Evolutionary conservation across 306 rosid species (phyloP).

Genomic region (Castanea mollissima): DNA sequence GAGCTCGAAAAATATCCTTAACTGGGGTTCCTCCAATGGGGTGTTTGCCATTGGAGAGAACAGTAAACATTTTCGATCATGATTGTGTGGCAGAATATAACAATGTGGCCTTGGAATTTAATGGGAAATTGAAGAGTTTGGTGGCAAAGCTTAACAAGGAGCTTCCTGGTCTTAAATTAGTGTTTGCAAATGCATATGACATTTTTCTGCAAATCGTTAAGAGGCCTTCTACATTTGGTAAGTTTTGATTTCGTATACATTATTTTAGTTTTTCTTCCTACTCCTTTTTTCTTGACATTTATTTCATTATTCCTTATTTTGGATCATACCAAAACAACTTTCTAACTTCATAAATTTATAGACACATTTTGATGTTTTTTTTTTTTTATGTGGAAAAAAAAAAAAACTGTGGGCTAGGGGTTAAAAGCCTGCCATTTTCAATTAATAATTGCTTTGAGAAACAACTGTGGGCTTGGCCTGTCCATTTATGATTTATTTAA

Average conservation of each 20-base stretch:
- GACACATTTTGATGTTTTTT: no score
- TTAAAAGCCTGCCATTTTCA: no score
- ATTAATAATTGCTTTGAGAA: no score
- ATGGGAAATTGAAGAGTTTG: slow-evolving; percentile 42
- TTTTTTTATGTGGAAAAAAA: no score
- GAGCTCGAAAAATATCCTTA: slow-evolving; percentile 58
- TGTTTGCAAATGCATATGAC: slow-evolving; percentile 36
- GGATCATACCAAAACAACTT: no score
- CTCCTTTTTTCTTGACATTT: no score
- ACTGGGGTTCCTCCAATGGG: slow-evolving; percentile 68
- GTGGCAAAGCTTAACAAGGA: slow-evolving; percentile 40
- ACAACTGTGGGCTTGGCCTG: no score
- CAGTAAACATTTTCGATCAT: slow-evolving; percentile 41
- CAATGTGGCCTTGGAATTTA: slow-evolving; percentile 48
- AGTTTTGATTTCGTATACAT: not conserved
- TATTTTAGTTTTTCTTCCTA: no score
- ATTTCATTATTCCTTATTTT: no score
- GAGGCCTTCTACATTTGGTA: slow-evolving; percentile 32
- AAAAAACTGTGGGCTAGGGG: no score
- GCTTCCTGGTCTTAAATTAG: slow-evolving; percentile 39
- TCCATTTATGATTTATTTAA: no score
- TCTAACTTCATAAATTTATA: no score
- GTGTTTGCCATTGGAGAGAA: slow-evolving; percentile 61
- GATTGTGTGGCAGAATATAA: slow-evolving; percentile 44
- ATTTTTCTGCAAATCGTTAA: slow-evolving; percentile 25